Evolutionary conservation across 441 rosid species (phyloP).

Genomic region (Croton laevigatus): DNA sequence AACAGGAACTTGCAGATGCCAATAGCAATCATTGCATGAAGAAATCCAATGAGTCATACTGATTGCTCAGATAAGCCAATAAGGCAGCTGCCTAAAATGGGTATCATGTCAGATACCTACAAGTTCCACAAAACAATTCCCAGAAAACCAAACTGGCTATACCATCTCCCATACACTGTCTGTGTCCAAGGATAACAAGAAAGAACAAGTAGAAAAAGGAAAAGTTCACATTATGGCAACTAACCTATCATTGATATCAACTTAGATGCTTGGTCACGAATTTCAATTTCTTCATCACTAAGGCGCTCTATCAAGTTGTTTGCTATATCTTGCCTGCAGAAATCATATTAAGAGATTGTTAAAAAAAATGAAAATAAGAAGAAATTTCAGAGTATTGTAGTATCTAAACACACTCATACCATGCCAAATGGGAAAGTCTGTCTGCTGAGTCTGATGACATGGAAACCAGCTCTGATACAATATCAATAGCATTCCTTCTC

Average conservation of each 20-base stretch:
- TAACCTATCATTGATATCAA: slow-evolving; percentile 69
- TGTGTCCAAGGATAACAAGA: neutral
- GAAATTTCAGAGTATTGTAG: slow-evolving; percentile 18
- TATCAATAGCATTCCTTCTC: slow-evolving; percentile 79
- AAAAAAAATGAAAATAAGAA: slow-evolving; percentile 27
- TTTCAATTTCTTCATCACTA: slow-evolving; percentile 52
- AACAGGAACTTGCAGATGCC: neutral
- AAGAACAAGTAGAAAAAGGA: neutral
- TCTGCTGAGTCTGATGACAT: slow-evolving; percentile 41
- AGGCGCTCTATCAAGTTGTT: slow-evolving; percentile 60
- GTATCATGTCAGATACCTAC: neutral
- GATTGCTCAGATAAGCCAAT: neutral
- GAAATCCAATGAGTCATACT: neutral
- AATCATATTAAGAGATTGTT: slow-evolving; percentile 18
- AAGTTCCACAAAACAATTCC: neutral
- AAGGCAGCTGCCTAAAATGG: neutral
- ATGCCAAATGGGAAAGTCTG: slow-evolving; percentile 45
- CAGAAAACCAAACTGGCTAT: neutral
- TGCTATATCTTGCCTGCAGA: slow-evolving; percentile 68
- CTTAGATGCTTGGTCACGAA: slow-evolving; percentile 50
- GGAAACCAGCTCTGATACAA: slow-evolving; percentile 57
- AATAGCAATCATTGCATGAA: neutral
- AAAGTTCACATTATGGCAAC: slow-evolving; percentile 17
- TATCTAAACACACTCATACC: slow-evolving; percentile 40
- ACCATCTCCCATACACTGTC: neutral